Evolutionary conservation across 768 basidiomycete species (phyloP), one percentile per base, ranked within the genome.

Genomic region (Lactifluus hygrophoroides): DNA sequence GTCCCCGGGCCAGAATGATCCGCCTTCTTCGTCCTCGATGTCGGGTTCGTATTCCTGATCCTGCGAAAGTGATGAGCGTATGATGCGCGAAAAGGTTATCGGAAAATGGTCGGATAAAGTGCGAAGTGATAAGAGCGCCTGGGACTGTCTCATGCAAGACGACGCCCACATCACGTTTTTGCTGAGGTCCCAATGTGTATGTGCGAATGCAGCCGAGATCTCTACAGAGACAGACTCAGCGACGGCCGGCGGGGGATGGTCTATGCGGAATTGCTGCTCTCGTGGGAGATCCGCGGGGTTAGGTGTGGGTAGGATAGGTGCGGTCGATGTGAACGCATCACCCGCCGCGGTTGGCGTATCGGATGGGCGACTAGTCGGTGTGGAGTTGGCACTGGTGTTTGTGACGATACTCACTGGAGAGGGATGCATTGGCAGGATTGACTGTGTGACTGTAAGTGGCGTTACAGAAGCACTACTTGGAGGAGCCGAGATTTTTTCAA

Each of bases 1-100:
- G 65, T 88, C 84, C 42, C 83, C 83, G 0, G 88, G 89, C 89
- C 88, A 90, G 67, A 82, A 88, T n/a, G 90, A 74, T 66, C 90
- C 89, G 62, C 88, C 86, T 68, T 89, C 88, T 63, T 89, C 86
- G 64, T 91, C 89, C 68, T 90, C 88, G 53, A 90, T 81, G 62
- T 90, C 88, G 11, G 86, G 85, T 61, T 90, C 87, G 54, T 85
- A 78, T 69, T 91, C 88, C 63, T 91, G 88, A 16, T 76, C 75
- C 0, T 79, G 74, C 0, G 76, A 72, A 50, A 88, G 72, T 21
- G 80, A 82, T 21, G 84, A 81, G 60, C 82, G 73, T 64, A 88
- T 76, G 76, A 90, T 80, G 45, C 89, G 84, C 10, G 83, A 78
- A 68, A 85, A 88, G 0, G 89, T 90, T 28, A 74, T 78, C 25